Percentiles rank a stretch among this genome's conserved stretches.
Evolutionary conservation across 768 basidiomycete species (phyloP).

Genomic region (Terana coerulea): DNA sequence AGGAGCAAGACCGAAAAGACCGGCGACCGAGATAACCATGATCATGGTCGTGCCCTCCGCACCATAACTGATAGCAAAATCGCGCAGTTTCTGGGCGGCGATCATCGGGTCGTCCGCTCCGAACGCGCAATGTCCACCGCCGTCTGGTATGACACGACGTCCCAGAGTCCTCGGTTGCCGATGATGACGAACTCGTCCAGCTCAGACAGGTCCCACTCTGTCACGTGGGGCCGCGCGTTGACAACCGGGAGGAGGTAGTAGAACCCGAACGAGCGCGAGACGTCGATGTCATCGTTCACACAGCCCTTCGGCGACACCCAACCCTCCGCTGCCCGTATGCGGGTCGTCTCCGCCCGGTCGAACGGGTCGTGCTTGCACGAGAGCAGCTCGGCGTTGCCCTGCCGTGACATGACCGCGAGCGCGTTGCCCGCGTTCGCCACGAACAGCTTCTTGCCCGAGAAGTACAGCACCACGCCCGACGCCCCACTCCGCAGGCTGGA

Average conservation of each 20-base stretch:
- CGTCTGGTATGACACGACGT: constrained; percentile 89
- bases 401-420: constrained; percentile 79
- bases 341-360: constrained; percentile 73
- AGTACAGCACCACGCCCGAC: constrained; percentile 83
- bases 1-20: constrained; percentile 53
- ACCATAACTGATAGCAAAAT: constrained; percentile 96
- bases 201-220: constrained; percentile 63
- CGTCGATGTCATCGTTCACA: constrained; percentile 88
- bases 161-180: constrained; percentile 91
- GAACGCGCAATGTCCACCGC: constrained; percentile 93
- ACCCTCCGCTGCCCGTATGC: constrained; percentile 91
- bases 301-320: constrained; percentile 90
- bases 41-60: constrained; percentile 94
- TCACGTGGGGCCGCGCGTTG: constrained; percentile 83
- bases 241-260: constrained; percentile 87
- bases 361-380: constrained; percentile 88
- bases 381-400: constrained; percentile 69
- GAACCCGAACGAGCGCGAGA: constrained; percentile 93
- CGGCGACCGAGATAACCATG: constrained; percentile 88
- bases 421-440: constrained; percentile 89
- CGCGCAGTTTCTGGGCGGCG: constrained; percentile 94
- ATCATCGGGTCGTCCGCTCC: constrained; percentile 74
- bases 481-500: constrained; percentile 68
- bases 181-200: constrained; percentile 96
- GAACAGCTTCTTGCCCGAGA: constrained; percentile 74